A percentile compares a stretch with the other conserved stretches of the same genome.
These are phyloP conservation scores for Mucor saturninus DNA, from an alignment of 371 early-diverging fungal genomes.

Conservation along the genomic window DNA sequence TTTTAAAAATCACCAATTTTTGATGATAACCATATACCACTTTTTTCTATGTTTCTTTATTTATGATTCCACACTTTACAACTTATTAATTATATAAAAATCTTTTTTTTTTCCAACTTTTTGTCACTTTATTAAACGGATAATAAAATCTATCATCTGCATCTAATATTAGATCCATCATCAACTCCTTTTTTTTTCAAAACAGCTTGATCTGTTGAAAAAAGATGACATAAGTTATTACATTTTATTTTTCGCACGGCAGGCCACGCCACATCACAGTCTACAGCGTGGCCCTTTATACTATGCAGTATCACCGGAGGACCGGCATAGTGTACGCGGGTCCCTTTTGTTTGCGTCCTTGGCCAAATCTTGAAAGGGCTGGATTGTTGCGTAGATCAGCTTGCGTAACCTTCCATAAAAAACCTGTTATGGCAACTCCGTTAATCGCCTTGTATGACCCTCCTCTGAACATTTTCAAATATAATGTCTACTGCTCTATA, in stretches of 20 bases:
- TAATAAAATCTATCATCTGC: not conserved
- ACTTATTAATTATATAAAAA: not conserved
- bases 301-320: not conserved
- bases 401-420: not conserved
- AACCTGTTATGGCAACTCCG: not conserved
- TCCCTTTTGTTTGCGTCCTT: not conserved
- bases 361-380: not conserved
- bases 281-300: not conserved
- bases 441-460: too few species aligned
- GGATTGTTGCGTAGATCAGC: not conserved
- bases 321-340: not conserved
- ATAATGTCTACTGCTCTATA: too few species aligned
- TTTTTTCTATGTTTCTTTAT: not conserved
- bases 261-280: not conserved
- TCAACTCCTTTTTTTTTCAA: too few species aligned
- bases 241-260: not conserved
- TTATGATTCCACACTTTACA: constrained; percentile 1
- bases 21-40: constrained; percentile 1
- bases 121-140: not conserved
- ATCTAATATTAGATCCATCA: too few species aligned
- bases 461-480: too few species aligned
- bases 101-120: not conserved
- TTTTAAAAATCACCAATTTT: not conserved
- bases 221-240: too few species aligned
- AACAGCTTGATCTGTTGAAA: too few species aligned